Evolutionary conservation across 352 stramenopile genomes (phyloP), one percentile per base, ranked within the genome.

Genomic region (Pythium folliculosum): DNA sequence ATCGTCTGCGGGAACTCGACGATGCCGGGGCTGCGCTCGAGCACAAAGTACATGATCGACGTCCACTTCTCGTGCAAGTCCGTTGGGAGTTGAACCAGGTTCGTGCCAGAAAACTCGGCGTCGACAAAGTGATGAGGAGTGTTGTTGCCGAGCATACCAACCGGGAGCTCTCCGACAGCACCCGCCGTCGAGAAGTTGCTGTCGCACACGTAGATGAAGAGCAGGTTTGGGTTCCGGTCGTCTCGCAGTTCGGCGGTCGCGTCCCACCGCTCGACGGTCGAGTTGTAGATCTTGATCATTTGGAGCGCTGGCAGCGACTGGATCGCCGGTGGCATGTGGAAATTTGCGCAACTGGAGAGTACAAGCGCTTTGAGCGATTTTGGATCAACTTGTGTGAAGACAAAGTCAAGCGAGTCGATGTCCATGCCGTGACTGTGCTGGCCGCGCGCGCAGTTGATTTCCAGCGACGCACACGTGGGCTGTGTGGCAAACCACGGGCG

Each of bases 221-320:
- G 54, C 9, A 77, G 3, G 5, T 25, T 50, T 22, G 56, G 61
- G 17, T 77, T 58, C 0, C 22, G n/a, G 14, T 48, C 19, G 5
- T 60, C 10, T 8, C 35, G 64, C 14, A 74, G 27, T 14, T 65
- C 70, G 1, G 56, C 57, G 4, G 35, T 65, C 1, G 16, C 19
- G 12, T 57, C 25, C 71, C 71, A 77, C 17, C 56, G 16, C 6
- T 44, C 60, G 13, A 77, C 32, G 6, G 72, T 74, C n/a, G 50
- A 74, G 59, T 78, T 78, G 50, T 63, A 65, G n/a, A 71, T 63
- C 10, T 66, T 61, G 37, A 71, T 30, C 44, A 61, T 57, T 19
- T 62, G 48, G 3, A 71, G 50, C 1, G 21, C 44, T n/a, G 37
- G 8, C 21, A 71, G 44, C 10, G 9, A 14, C 13, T 71, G 65